Conservation (phyloP, 257 asterid genomes). For the Capsicum chinense region DNA sequence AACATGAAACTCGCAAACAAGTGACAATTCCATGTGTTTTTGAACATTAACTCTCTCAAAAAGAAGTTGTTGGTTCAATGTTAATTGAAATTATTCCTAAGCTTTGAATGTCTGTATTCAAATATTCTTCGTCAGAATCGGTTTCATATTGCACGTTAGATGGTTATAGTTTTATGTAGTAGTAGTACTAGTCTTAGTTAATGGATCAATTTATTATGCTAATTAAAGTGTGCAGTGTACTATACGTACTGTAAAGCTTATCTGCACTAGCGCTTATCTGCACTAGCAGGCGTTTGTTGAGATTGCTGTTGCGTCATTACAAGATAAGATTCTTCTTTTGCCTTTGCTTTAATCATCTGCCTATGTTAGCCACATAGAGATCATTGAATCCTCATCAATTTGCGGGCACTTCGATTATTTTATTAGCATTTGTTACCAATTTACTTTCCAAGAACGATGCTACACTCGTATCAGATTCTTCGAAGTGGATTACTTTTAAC, state of each 20-base stretch:
- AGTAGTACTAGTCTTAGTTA: not conserved
- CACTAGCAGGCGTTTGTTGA: constrained; percentile 27
- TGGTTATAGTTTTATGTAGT: not conserved
- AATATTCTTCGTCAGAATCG: not conserved
- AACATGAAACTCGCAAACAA: not conserved
- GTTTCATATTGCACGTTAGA: constrained; percentile 35
- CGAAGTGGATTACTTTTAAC: too few species aligned
- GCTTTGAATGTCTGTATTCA: not conserved
- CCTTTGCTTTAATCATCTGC: not conserved
- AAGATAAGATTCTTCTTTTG: constrained; percentile 26
- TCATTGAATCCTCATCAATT: not conserved
- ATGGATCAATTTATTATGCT: constrained; percentile 2
- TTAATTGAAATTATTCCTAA: not conserved
- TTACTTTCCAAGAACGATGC: too few species aligned
- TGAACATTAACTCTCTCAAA: too few species aligned
- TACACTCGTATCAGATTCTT: too few species aligned
- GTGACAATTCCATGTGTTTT: too few species aligned
- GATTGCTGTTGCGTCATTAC: constrained; percentile 29
- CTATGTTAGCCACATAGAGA: not conserved
- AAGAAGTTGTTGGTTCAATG: not conserved
- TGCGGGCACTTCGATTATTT: not conserved
- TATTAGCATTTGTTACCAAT: too few species aligned
- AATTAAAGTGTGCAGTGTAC: constrained; percentile 33
- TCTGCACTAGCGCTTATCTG: constrained; percentile 26
- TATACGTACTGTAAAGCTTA: constrained; percentile 18